phyloP scores from a whole-genome alignment of 2,329 filamentous ascomycete species.

The Colletotrichum karsti region DNA sequence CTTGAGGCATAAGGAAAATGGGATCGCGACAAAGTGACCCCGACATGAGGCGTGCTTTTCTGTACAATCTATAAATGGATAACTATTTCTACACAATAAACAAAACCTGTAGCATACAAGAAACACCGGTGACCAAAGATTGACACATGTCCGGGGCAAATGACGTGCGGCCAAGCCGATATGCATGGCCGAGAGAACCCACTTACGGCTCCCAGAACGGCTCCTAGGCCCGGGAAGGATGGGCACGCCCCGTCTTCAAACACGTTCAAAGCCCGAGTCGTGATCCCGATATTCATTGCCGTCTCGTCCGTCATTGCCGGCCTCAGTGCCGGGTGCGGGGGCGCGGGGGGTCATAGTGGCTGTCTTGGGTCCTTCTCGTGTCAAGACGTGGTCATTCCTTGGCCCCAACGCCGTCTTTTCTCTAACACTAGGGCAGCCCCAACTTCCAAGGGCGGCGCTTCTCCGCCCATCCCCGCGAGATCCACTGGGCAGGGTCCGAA shows the following conservation, averaged over 20 bases:
- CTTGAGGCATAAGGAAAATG: neutral
- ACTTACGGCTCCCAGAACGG: neutral
- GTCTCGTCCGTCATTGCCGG: constrained; percentile 16
- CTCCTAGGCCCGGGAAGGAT: neutral
- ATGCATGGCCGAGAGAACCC: neutral
- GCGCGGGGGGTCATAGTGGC: neutral
- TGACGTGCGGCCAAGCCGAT: constrained; percentile 11
- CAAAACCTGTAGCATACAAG: neutral
- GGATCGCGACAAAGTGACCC: neutral
- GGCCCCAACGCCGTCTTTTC: neutral
- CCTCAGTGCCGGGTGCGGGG: constrained; percentile 20
- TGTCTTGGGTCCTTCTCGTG: neutral
- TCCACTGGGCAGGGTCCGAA: constrained; percentile 12
- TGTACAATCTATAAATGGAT: neutral
- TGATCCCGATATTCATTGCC: constrained; percentile 16
- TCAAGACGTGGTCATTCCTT: neutral
- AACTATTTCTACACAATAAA: neutral
- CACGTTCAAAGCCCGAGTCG: neutral
- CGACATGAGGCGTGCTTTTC: neutral
- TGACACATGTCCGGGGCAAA: neutral
- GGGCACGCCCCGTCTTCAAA: neutral
- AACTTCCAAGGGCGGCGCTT: neutral
- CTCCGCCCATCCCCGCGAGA: constrained; percentile 8
- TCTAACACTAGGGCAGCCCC: neutral
- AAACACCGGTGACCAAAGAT: neutral